Percentiles rank a stretch among this genome's conserved stretches.
Conservation (phyloP, 148 eudicot species). For the Heliamphora exappendiculata region DNA sequence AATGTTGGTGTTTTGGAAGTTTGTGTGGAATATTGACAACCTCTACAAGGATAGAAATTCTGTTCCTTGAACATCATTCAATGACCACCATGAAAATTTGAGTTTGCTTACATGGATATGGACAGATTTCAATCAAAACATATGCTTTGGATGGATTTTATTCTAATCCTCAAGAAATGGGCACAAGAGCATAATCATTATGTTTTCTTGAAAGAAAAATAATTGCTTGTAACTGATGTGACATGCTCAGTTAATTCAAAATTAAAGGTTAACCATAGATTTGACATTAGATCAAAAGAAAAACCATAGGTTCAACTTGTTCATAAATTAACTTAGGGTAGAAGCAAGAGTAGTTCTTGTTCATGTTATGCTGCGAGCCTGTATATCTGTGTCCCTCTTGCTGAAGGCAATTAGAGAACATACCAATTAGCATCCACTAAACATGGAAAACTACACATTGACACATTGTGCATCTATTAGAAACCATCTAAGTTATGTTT, state of each 20-base stretch:
- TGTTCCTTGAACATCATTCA: neutral
- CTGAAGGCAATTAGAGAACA: neutral
- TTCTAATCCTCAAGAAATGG: neutral
- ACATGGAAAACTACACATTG: no score
- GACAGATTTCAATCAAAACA: neutral
- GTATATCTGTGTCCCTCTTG: no score
- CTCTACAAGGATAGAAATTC: neutral
- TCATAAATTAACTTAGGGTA: no score
- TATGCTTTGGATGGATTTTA: neutral
- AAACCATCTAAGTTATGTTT: neutral
- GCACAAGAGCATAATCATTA: neutral
- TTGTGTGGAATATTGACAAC: neutral
- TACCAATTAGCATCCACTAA: neutral
- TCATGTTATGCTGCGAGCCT: no score
- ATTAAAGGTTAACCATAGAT: neutral
- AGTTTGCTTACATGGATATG: neutral
- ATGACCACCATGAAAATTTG: neutral
- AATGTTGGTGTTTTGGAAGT: neutral
- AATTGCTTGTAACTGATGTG: neutral
- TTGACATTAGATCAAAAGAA: no score
- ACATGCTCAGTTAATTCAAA: neutral
- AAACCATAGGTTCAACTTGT: no score
- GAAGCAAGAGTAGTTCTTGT: no score
- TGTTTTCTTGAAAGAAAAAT: neutral
- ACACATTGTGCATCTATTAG: no score